phyloP scores from a whole-genome alignment of 352 stramenopile species.

The Pythium phragmiticola region DNA sequence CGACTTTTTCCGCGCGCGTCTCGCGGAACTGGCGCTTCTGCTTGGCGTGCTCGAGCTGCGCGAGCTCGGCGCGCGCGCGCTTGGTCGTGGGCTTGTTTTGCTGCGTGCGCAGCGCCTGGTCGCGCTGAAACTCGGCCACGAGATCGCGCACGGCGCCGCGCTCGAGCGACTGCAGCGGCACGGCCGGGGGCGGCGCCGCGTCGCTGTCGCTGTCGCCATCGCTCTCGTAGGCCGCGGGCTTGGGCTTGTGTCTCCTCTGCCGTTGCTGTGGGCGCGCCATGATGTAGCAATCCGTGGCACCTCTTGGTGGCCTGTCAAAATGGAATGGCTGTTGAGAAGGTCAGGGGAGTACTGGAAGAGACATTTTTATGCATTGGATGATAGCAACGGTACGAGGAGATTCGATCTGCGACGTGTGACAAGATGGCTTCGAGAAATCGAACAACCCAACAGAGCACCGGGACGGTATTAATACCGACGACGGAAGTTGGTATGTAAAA shows the following conservation, averaged over 20 bases:
- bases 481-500: too few relatives aligned
- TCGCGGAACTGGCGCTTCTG: conserved; percentile 61
- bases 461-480: too few relatives aligned
- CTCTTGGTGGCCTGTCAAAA: conserved; percentile 15
- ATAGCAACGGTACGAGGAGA: background rate
- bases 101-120: conserved; percentile 25
- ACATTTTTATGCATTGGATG: conserved; percentile 14
- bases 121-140: conserved; percentile 39
- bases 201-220: conserved; percentile 36
- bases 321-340: conserved; percentile 17
- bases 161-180: conserved; percentile 73
- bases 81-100: conserved; percentile 46
- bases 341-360: conserved; percentile 5
- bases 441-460: too few relatives aligned
- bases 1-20: conserved; percentile 79
- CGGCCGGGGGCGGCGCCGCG: conserved; percentile 29
- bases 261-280: conserved; percentile 14
- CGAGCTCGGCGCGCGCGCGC: conserved; percentile 46
- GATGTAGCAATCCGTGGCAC: background rate
- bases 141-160: conserved; percentile 64
- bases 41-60: conserved; percentile 53
- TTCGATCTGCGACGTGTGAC: conserved; percentile 24
- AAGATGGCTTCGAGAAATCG: conserved; percentile 14
- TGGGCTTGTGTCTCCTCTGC: conserved; percentile 4
- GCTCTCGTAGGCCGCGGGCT: conserved; percentile 19